phyloP scores from a whole-genome alignment of 768 basidiomycete genomes.

The Termitomyces sp. region DNA sequence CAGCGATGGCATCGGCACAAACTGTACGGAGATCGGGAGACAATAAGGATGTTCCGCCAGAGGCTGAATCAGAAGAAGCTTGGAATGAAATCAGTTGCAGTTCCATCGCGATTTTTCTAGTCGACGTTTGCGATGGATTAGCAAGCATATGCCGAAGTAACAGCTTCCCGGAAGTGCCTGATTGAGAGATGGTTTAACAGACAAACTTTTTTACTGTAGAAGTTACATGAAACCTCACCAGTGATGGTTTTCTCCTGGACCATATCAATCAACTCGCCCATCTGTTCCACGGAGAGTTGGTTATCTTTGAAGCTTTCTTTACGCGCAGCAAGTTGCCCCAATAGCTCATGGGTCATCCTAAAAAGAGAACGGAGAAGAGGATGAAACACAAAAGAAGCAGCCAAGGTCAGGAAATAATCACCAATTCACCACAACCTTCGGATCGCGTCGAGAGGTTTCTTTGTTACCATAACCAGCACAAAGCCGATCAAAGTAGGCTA shows the following conservation, averaged over 20 bases:
- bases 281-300: conserved; percentile 53
- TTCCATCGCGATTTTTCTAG: conserved; percentile 42
- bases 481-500: conserved; percentile 78
- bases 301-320: conserved; percentile 55
- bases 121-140: conserved; percentile 32
- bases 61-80: conserved; percentile 8
- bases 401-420: conserved; percentile 30
- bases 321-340: conserved; percentile 68
- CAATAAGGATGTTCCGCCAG: conserved; percentile 3
- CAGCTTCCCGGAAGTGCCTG: conserved; percentile 76
- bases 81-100: conserved; percentile 44
- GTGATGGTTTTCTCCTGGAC: conserved; percentile 67
- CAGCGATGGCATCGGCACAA: conserved; percentile 61
- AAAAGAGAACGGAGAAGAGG: neutral
- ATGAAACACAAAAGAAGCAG: conserved; percentile 5
- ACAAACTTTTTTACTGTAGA: neutral
- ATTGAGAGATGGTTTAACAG: conserved; percentile 5
- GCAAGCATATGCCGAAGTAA: conserved; percentile 71
- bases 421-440: conserved; percentile 84
- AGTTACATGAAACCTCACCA: conserved; percentile 35
- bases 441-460: conserved; percentile 39
- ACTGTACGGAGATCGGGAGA: conserved; percentile 43
- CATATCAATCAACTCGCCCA: conserved; percentile 78
- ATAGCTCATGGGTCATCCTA: conserved; percentile 87
- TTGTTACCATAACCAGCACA: conserved; percentile 33